Evolutionary conservation across 306 rosid genomes (phyloP).

Genomic region (Cercis canadensis): DNA sequence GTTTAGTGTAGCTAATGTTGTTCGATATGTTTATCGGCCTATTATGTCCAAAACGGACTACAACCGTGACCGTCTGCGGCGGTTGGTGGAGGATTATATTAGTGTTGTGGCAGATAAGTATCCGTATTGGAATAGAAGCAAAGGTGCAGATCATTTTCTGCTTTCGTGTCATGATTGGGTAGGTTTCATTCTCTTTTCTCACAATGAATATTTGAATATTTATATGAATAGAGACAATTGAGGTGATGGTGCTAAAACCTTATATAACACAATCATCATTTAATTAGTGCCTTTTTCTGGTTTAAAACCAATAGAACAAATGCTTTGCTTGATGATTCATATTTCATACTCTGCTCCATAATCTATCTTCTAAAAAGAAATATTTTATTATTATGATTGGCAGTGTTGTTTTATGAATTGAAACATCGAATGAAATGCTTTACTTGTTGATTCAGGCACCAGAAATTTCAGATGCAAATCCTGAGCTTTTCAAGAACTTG

Average conservation of each 20-base stretch:
- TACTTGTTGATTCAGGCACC: constrained; percentile 59
- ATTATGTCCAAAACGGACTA: constrained; percentile 41
- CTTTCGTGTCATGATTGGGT: constrained; percentile 84
- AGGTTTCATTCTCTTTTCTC: background rate
- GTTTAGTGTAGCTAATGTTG: constrained; percentile 53
- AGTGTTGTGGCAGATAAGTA: constrained; percentile 35
- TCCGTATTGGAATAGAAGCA: constrained; percentile 68
- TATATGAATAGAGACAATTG: too few species aligned
- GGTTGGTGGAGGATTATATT: constrained; percentile 52
- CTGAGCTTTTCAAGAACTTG: constrained; percentile 56
- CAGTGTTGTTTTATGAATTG: too few species aligned
- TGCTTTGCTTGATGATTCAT: constrained; percentile 25
- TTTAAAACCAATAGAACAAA: too few species aligned
- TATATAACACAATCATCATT: too few species aligned
- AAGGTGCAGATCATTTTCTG: constrained; percentile 73
- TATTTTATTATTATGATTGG: too few species aligned
- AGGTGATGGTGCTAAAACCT: too few species aligned
- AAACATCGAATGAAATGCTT: background rate
- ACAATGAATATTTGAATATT: too few species aligned
- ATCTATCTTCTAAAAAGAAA: too few species aligned
- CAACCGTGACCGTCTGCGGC: constrained; percentile 49
- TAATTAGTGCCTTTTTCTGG: too few species aligned
- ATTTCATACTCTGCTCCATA: background rate
- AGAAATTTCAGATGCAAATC: constrained; percentile 54
- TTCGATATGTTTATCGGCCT: constrained; percentile 48